phyloP scores from a whole-genome alignment of 371 early-diverging fungal genomes.

The Mortierella sp. region DNA sequence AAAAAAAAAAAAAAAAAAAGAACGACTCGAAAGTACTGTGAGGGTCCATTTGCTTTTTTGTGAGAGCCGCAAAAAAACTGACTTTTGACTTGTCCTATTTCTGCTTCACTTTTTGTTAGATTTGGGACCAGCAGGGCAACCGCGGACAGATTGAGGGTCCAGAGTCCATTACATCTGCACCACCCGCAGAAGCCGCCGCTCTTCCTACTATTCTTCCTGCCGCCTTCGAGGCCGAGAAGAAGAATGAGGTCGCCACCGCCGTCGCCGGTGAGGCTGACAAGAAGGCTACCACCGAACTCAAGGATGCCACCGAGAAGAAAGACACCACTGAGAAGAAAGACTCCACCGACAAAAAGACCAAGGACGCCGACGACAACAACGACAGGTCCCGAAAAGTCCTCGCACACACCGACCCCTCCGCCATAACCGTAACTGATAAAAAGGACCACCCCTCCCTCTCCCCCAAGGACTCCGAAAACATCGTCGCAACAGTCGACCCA shows the following conservation, averaged over 20 bases:
- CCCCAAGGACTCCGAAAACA: not conserved
- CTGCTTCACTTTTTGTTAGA: no score
- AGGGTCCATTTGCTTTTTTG: no score
- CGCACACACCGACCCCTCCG: not conserved
- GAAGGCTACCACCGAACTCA: not conserved
- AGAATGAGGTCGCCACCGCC: not conserved
- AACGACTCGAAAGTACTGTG: no score
- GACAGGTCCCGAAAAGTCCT: not conserved
- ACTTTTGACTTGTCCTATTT: no score
- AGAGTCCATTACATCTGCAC: not conserved
- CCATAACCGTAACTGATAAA: not conserved
- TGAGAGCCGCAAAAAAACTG: no score
- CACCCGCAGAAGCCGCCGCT: not conserved
- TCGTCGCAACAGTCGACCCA: not conserved
- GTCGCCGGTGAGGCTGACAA: not conserved
- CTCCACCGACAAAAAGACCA: no score
- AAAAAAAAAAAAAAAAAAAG: no score
- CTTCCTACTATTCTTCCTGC: not conserved
- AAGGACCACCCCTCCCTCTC: no score
- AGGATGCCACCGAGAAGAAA: not conserved
- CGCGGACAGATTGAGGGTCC: conserved; percentile 1
- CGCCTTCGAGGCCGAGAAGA: not conserved
- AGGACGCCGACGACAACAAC: no score
- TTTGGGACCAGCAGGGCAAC: conserved; percentile 46
- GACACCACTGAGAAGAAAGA: not conserved